Evolutionary conservation across 306 rosid species (phyloP).

Genomic region (Acmispon strigosus): DNA sequence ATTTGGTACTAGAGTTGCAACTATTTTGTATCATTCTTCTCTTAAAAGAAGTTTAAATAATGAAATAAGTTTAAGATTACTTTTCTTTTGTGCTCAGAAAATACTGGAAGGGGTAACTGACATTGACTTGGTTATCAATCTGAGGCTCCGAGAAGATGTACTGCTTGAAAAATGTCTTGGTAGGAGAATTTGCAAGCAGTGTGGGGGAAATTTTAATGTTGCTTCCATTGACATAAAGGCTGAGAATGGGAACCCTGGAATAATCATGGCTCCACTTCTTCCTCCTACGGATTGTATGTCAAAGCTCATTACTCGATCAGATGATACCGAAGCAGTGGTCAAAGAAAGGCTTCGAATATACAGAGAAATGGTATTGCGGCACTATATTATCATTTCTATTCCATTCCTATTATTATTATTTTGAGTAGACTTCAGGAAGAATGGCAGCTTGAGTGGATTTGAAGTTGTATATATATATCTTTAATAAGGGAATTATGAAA

Average conservation of each 20-base stretch:
- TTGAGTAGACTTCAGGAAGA: background rate
- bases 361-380: constrained; percentile 59
- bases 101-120: constrained; percentile 82
- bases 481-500: background rate
- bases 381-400: background rate
- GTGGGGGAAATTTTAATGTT: constrained; percentile 77
- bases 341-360: constrained; percentile 79
- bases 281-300: constrained; percentile 85
- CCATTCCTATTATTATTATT: background rate
- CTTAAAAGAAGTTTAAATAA: background rate
- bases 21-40: background rate
- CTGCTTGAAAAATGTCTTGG: constrained; percentile 92
- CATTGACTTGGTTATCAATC: constrained; percentile 85
- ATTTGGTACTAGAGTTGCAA: background rate
- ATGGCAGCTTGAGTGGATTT: background rate
- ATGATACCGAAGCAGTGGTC: constrained; percentile 72
- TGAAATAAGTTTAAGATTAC: background rate
- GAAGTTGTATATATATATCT: constrained; percentile 3
- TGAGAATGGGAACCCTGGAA: constrained; percentile 61
- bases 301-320: constrained; percentile 74
- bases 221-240: constrained; percentile 73
- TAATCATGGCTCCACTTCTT: constrained; percentile 89
- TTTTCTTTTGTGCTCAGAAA: constrained; percentile 44
- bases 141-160: constrained; percentile 83
- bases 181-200: constrained; percentile 78